A percentile compares a stretch with the other conserved stretches of the same genome.
Conservation (phyloP, 1,139 yeast genomes). For the Komagataea norvegica region DNA sequence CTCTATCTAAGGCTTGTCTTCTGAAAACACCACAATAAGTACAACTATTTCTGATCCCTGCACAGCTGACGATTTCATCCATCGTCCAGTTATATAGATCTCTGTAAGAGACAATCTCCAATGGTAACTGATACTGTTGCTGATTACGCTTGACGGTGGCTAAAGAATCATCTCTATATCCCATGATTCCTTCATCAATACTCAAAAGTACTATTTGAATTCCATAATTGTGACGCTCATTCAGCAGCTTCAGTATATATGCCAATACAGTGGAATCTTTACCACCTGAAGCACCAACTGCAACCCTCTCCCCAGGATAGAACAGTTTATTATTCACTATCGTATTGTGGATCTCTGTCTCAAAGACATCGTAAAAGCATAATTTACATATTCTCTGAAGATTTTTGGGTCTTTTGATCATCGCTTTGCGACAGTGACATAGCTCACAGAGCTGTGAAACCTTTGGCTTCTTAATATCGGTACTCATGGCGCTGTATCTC, state of each 20-base stretch:
- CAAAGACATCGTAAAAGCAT: constrained; percentile 88
- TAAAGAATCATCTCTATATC: constrained; percentile 93
- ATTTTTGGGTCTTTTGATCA: constrained; percentile 88
- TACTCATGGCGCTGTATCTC: neutral
- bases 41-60: constrained; percentile 91
- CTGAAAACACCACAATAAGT: constrained; percentile 97
- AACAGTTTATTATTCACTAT: constrained; percentile 69
- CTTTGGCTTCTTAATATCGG: constrained; percentile 28
- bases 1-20: constrained; percentile 94
- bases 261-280: constrained; percentile 97
- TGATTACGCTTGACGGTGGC: constrained; percentile 96
- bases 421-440: constrained; percentile 82
- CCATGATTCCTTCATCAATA: constrained; percentile 95
- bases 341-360: constrained; percentile 92
- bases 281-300: constrained; percentile 98
- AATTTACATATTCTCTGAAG: constrained; percentile 86
- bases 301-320: constrained; percentile 76
- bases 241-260: constrained; percentile 75
- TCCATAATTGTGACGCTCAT: constrained; percentile 86
- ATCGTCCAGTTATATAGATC: constrained; percentile 94
- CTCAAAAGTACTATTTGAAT: constrained; percentile 75
- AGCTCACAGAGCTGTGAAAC: constrained; percentile 64
- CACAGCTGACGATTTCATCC: constrained; percentile 96
- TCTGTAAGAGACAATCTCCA: constrained; percentile 84
- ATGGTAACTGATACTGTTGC: constrained; percentile 78